phyloP scores from a whole-genome alignment of 805 yeast species.

The Pichia paraexigua region DNA sequence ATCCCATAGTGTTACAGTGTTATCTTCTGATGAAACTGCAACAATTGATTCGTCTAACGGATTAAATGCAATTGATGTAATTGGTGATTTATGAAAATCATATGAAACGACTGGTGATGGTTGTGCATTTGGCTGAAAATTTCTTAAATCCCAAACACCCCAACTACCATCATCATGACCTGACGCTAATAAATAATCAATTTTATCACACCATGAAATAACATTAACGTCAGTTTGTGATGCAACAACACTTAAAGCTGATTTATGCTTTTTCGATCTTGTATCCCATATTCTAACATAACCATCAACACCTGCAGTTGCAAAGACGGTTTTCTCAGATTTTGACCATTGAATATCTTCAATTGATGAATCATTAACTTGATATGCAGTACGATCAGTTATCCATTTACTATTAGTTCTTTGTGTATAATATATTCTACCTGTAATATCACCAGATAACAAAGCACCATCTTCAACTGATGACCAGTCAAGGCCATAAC shows the following conservation, averaged over 20 bases:
- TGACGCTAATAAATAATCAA: conserved; percentile 80
- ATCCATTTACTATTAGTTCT: conserved; percentile 75
- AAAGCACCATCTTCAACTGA: conserved; percentile 78
- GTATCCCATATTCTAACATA: conserved; percentile 94
- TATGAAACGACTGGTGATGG: conserved; percentile 89
- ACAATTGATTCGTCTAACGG: conserved; percentile 93
- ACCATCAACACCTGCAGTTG: conserved; percentile 92
- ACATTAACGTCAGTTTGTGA: conserved; percentile 84
- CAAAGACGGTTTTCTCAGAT: conserved; percentile 86
- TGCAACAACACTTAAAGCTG: conserved; percentile 79
- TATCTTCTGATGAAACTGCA: conserved; percentile 94
- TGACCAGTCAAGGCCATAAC: conserved; percentile 96
- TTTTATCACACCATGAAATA: conserved; percentile 87
- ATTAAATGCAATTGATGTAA: conserved; percentile 89
- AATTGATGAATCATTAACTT: conserved; percentile 63
- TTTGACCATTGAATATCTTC: conserved; percentile 98
- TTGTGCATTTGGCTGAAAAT: conserved; percentile 51
- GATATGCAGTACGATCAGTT: conserved; percentile 78
- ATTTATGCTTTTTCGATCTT: conserved; percentile 83
- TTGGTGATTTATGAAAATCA: conserved; percentile 88
- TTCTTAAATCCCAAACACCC: conserved; percentile 97
- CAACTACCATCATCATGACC: conserved; percentile 97
- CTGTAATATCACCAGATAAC: conserved; percentile 82
- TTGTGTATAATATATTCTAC: conserved; percentile 70
- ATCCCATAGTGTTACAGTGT: conserved; percentile 97